Evolutionary conservation across 352 stramenopile genomes (phyloP).

Genomic region (Phytophthora syringae): DNA sequence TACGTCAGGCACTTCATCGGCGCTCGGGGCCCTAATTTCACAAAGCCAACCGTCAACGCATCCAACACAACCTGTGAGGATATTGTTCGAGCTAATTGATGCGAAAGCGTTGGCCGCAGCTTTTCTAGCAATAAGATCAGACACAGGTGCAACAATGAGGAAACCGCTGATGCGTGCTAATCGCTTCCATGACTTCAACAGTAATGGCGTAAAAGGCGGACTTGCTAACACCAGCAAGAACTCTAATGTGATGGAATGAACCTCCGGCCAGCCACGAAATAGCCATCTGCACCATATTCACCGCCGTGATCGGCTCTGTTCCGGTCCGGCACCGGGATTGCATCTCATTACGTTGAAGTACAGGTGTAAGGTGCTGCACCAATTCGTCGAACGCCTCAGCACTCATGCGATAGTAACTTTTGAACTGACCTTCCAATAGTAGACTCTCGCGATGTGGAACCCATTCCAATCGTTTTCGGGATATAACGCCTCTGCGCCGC

Average conservation of each 20-base stretch:
- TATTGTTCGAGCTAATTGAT: neutral
- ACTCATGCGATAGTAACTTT: neutral
- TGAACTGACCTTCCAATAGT: neutral
- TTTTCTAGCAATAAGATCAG: neutral
- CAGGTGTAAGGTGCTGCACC: neutral
- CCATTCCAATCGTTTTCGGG: neutral
- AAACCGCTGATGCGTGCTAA: neutral
- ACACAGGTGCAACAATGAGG: too few species aligned
- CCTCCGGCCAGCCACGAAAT: neutral
- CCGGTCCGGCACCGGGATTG: neutral
- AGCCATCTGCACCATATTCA: neutral
- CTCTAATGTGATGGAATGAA: neutral
- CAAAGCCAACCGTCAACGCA: neutral
- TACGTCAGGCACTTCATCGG: neutral
- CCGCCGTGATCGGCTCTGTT: neutral
- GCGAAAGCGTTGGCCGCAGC: neutral
- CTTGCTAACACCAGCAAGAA: neutral
- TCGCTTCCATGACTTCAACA: neutral
- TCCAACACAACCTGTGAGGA: neutral
- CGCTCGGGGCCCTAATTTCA: neutral
- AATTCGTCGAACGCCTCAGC: neutral
- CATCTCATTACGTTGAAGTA: neutral
- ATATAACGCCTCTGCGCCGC: neutral
- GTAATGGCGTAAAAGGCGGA: neutral
- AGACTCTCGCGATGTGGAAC: neutral